These are phyloP conservation scores for Fusarium phyllophilum DNA, from an alignment of 2,329 filamentous ascomycete species.

Conservation along the genomic window DNA sequence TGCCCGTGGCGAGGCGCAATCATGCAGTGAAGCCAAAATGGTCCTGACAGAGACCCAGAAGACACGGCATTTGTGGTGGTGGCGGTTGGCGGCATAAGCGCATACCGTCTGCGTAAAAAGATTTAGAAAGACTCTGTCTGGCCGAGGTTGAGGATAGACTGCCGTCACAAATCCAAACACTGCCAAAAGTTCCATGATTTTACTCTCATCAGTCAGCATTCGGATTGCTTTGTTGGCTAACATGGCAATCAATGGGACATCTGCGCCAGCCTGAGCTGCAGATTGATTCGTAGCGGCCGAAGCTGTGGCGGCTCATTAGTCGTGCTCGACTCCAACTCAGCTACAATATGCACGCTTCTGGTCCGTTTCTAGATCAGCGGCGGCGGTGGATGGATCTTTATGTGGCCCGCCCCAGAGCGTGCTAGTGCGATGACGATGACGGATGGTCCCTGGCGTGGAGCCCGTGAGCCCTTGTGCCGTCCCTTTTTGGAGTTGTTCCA, in stretches of 20 bases:
- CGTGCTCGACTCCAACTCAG: slow-evolving; percentile 36
- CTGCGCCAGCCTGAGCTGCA: slow-evolving; percentile 35
- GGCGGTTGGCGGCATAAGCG: slow-evolving; percentile 5
- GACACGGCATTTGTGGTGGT: slow-evolving; percentile 15
- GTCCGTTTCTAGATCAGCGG: slow-evolving; percentile 47
- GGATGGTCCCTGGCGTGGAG: slow-evolving; percentile 33
- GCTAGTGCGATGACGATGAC: slow-evolving; percentile 30
- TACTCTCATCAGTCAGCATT: slow-evolving; percentile 15
- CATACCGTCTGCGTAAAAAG: slow-evolving; percentile 2
- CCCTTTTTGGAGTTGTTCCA: slow-evolving; percentile 20
- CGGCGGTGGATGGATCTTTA: slow-evolving; percentile 40
- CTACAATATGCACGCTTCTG: slow-evolving; percentile 44
- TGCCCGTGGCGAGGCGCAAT: slow-evolving; percentile 20
- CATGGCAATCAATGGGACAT: neutral
- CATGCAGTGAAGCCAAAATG: neutral
- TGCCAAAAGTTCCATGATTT: slow-evolving; percentile 26
- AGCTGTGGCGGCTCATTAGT: slow-evolving; percentile 44
- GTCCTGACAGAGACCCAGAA: slow-evolving; percentile 4
- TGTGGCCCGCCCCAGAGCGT: slow-evolving; percentile 23
- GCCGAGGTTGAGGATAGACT: slow-evolving; percentile 12
- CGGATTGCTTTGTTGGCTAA: slow-evolving; percentile 17
- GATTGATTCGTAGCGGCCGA: slow-evolving; percentile 42
- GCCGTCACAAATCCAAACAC: slow-evolving; percentile 18
- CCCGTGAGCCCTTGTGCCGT: slow-evolving; percentile 16
- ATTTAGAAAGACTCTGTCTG: neutral